Percentiles rank a stretch among this genome's conserved stretches.
These are phyloP conservation scores for Coniochaeta ligniaria DNA, from an alignment of 2,329 filamentous ascomycete genomes.

Conservation along the genomic window DNA sequence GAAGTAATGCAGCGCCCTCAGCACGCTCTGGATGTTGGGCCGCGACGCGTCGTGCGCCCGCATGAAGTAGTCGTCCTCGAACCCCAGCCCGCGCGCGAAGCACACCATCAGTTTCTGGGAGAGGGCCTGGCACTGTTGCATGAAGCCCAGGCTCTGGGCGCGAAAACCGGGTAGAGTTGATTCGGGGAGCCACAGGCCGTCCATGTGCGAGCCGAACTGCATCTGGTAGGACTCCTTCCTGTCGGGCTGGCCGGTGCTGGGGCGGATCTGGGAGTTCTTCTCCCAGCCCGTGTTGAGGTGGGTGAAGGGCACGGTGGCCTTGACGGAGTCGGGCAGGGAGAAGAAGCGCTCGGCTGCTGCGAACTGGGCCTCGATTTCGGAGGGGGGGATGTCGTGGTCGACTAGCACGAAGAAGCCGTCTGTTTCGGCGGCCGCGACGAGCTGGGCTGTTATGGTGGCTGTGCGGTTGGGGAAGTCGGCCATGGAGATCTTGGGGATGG, in stretches of 20 bases:
- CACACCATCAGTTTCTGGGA: constrained; percentile 51
- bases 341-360: constrained; percentile 45
- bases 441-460: constrained; percentile 9
- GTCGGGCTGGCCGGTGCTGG: constrained; percentile 51
- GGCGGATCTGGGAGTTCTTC: constrained; percentile 49
- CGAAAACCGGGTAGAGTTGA: constrained; percentile 40
- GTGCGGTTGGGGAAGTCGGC: constrained; percentile 2
- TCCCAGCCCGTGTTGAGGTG: constrained; percentile 54
- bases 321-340: constrained; percentile 39
- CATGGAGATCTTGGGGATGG: constrained; percentile 4
- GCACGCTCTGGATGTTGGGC: constrained; percentile 45
- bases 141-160: constrained; percentile 37
- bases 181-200: constrained; percentile 44
- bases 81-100: constrained; percentile 50
- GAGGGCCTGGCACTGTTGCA: constrained; percentile 43
- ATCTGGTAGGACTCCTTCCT: constrained; percentile 57
- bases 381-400: constrained; percentile 43
- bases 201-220: constrained; percentile 50
- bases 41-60: constrained; percentile 41
- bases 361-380: constrained; percentile 46
- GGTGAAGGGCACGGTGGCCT: constrained; percentile 47
- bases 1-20: constrained; percentile 52
- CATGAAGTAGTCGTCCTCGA: constrained; percentile 45
- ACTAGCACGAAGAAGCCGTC: constrained; percentile 54
- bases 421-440: constrained; percentile 47